A percentile compares a stretch with the other conserved stretches of the same genome.
phyloP scores from a whole-genome alignment of 257 asterid genomes.

The Paraleonurus japonicus region DNA sequence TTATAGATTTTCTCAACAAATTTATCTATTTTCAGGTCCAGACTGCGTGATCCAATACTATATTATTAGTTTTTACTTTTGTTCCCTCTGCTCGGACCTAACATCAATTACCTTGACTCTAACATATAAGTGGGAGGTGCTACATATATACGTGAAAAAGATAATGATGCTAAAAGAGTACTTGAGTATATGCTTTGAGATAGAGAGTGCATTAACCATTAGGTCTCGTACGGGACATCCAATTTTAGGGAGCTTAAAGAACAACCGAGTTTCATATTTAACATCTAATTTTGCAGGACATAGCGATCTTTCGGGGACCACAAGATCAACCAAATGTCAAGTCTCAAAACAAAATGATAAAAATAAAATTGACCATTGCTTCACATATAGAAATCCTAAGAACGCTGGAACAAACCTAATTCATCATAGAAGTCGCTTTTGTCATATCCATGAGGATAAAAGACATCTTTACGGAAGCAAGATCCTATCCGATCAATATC shows the following conservation, averaged over 20 bases:
- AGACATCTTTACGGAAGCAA: constrained; percentile 80
- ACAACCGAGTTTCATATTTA: too few species aligned
- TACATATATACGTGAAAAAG: neutral
- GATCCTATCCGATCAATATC: constrained; percentile 94
- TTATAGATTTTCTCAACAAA: neutral
- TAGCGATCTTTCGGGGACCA: too few species aligned
- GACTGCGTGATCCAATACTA: neutral
- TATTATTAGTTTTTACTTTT: neutral
- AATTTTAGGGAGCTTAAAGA: too few species aligned
- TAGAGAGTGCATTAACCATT: too few species aligned
- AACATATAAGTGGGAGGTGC: neutral
- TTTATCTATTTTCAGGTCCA: constrained; percentile 10
- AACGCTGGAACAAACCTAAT: constrained; percentile 51
- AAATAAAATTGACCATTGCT: constrained; percentile 8
- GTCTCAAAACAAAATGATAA: constrained; percentile 11
- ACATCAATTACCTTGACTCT: neutral
- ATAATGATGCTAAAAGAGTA: too few species aligned
- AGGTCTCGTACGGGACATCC: too few species aligned
- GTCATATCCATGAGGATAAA: constrained; percentile 97
- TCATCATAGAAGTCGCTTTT: constrained; percentile 87
- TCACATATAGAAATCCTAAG: neutral
- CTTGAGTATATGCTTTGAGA: too few species aligned
- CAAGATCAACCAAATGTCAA: too few species aligned
- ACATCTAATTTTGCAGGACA: too few species aligned
- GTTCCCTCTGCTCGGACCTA: too few species aligned